These are phyloP conservation scores for Lachnellula occidentalis DNA, from an alignment of 2,329 filamentous ascomycete genomes.

Conservation along the genomic window DNA sequence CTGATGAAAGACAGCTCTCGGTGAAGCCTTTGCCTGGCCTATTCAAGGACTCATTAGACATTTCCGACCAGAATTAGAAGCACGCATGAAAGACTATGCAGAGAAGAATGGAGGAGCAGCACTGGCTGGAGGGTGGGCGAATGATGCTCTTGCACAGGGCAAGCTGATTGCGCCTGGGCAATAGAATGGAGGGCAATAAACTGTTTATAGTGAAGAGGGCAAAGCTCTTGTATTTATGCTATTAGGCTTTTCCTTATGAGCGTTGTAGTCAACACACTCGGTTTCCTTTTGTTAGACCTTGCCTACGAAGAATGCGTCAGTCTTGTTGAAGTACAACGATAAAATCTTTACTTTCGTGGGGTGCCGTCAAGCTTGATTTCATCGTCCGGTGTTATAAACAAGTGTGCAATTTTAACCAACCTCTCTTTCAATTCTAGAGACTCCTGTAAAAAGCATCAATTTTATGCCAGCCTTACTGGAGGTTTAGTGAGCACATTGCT, in stretches of 20 bases:
- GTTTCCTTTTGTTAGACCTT: not conserved
- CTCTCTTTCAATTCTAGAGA: not conserved
- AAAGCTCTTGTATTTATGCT: slow-evolving; percentile 29
- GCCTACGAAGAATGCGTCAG: not conserved
- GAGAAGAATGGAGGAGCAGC: slow-evolving; percentile 66
- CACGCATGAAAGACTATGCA: slow-evolving; percentile 77
- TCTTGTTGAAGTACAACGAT: not conserved
- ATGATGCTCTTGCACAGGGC: slow-evolving; percentile 69
- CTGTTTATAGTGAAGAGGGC: slow-evolving; percentile 21
- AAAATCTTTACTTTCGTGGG: not conserved
- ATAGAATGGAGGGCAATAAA: slow-evolving; percentile 45
- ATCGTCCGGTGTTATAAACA: not conserved
- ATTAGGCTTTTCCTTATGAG: slow-evolving; percentile 15
- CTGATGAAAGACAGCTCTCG: slow-evolving; percentile 55
- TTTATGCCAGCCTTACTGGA: slow-evolving; percentile 27
- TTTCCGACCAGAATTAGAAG: slow-evolving; percentile 94
- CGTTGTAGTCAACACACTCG: slow-evolving; percentile 3
- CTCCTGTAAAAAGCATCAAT: not conserved
- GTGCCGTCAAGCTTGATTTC: not conserved
- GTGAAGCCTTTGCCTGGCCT: slow-evolving; percentile 97
- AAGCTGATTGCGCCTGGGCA: slow-evolving; percentile 85
- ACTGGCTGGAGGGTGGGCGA: slow-evolving; percentile 83
- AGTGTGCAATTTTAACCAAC: not conserved
- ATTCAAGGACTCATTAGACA: slow-evolving; percentile 97
- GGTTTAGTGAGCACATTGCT: slow-evolving; percentile 59